Base-by-base conservation (phyloP, 345 rosid genomes). In the Eucalyptus erythrocorys region DNA sequence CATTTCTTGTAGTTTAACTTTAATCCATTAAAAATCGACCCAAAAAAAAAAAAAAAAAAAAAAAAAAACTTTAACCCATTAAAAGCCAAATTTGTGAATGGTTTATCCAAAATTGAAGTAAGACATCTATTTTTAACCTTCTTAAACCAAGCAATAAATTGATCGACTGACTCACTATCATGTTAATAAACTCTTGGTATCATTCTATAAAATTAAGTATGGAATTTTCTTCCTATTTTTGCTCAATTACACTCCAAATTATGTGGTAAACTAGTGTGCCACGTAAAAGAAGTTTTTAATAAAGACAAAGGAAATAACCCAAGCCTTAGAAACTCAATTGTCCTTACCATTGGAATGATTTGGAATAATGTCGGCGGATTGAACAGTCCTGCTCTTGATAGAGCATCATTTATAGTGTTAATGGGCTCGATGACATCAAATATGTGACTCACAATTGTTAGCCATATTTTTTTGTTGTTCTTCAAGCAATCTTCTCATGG, bases 111-210 rank as follows among this genome's bases (percentile, higher is more conserved):
- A 0, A 68, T 10, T 21, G 22, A 68, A 34, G 24, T 34, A 40
- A 68, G 80, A 34, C 43, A 68, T 34, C 80, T 17, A 34, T 17
- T 68, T 34, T 17, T 68, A 34, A 34, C 7, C 24, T 68, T 32
- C 42, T 68, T 68, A 68, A 68, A 34, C 0, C 2, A 0, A 34
- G 7, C 43, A 68, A 32, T 68, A 32, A 32, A 68, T 1, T 32
- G 6, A 68, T 34, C 0, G 0, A 68, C 0, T 17, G 2, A 68
- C 80, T 68, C 80, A 68, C 42, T 2, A 1, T 34, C 24, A 34
- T 15, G 10, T 32, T 0, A 15, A 66, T 66, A 68, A 68, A 68
- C 4, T 68, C 6, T 68, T 8, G 80, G 24, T 68, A 17, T 68
- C 6, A 0, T 68, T 68, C 42, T 16, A 68, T 68, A 34, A 30